Percentiles rank a stretch among this genome's conserved stretches.
Conservation (phyloP, 2,329 filamentous ascomycete species). For the Scedosporium boydii region DNA sequence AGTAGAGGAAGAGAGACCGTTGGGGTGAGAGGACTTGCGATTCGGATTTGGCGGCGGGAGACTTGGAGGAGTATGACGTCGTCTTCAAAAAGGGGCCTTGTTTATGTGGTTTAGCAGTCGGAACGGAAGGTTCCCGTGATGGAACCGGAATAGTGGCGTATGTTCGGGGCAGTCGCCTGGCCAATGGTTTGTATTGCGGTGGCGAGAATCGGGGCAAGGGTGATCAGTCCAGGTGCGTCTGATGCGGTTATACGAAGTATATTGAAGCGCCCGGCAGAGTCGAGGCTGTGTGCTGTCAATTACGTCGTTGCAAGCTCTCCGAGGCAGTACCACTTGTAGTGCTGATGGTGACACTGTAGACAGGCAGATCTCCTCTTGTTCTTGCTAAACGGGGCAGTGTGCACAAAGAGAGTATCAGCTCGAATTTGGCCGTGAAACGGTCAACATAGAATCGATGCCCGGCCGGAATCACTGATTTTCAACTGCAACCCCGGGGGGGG, state of each 20-base stretch:
- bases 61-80: background rate
- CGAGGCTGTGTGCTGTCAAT: background rate
- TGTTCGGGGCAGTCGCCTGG: background rate
- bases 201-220: background rate
- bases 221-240: background rate
- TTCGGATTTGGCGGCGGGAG: background rate
- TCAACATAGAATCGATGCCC: background rate
- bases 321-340: background rate
- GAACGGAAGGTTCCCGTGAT: background rate
- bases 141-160: background rate
- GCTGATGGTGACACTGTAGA: background rate
- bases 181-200: background rate
- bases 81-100: background rate
- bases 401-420: background rate
- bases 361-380: background rate
- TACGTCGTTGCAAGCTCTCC: background rate
- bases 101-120: too few relatives aligned
- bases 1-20: background rate
- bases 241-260: background rate
- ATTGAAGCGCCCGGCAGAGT: background rate
- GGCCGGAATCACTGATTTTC: background rate
- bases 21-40: too few relatives aligned
- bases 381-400: background rate
- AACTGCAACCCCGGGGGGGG: background rate
- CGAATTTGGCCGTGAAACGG: background rate